A percentile compares a stretch with the other conserved stretches of the same genome.
These are phyloP conservation scores for Pythium monospermum DNA, from an alignment of 352 stramenopile genomes.

Conservation along the genomic window DNA sequence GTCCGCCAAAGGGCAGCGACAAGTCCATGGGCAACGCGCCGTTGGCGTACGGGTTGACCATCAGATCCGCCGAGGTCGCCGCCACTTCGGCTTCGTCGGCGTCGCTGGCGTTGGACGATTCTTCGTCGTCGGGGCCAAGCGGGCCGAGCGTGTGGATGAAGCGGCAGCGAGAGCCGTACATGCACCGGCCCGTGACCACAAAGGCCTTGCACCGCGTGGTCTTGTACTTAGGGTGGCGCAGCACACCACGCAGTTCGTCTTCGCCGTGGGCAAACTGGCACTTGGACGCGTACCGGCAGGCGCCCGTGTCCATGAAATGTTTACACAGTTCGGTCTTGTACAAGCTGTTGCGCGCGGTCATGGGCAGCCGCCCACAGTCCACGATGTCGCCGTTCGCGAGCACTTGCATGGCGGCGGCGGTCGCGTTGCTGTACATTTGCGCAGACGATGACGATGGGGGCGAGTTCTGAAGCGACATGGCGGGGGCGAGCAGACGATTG, in stretches of 20 bases:
- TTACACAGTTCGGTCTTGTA: conserved; percentile 93
- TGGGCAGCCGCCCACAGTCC: conserved; percentile 69
- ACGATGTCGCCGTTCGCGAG: conserved; percentile 85
- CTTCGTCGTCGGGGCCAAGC: conserved; percentile 32
- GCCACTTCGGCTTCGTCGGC: conserved; percentile 66
- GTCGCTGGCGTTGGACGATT: conserved; percentile 40
- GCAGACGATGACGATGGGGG: not conserved
- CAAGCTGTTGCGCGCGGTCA: conserved; percentile 79
- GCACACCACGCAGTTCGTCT: conserved; percentile 77
- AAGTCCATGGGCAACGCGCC: conserved; percentile 57
- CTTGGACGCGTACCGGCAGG: conserved; percentile 83
- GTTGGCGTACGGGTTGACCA: conserved; percentile 67
- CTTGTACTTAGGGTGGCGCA: conserved; percentile 91
- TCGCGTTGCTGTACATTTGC: conserved; percentile 1
- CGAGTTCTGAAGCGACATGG: not conserved
- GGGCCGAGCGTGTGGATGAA: conserved; percentile 73
- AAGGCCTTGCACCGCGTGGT: conserved; percentile 89
- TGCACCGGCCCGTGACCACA: conserved; percentile 76
- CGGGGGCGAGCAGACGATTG: not conserved
- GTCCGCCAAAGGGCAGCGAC: conserved; percentile 54
- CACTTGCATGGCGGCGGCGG: conserved; percentile 48
- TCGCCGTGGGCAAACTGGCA: conserved; percentile 89
- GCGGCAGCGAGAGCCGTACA: conserved; percentile 84
- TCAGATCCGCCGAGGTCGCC: conserved; percentile 38
- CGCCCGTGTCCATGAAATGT: conserved; percentile 83